Evolutionary conservation across 768 basidiomycete genomes (phyloP), one percentile per base, ranked within the genome.

Genomic region (Dioszegia aurantiaca): DNA sequence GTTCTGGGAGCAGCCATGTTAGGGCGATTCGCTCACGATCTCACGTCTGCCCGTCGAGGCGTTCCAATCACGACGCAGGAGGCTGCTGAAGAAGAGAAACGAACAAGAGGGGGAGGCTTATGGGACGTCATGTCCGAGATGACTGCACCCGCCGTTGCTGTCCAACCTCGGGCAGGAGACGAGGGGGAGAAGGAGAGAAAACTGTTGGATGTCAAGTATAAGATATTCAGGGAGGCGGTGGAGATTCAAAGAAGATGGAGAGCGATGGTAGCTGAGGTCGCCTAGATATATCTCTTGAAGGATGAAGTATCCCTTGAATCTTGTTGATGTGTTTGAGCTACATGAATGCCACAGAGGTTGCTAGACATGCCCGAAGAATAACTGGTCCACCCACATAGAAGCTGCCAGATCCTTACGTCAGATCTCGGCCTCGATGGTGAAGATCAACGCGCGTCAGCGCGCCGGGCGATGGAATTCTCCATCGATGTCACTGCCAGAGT

Each of bases 61-160:
- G 74, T 76, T 44, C 70, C 79, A 52, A 79, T 80, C 59, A 49
- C 56, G 5, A 66, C 65, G 8, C 80, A 81, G 56, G 57, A 64
- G 16, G 68, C 76, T 19, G 79, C 77, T 6, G 75, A 75, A 52
- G 53, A 77, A 56, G 67, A 73, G 48, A 65, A 79, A 66, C 60
- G 79, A 43, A 80, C 81, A 53, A 82, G 85, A 60, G 84, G 84
- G 23, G 82, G 86, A 60, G 78, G 80, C 61, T 79, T 98, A 63
- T 99, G 95, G 94, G 80, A 85, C 44, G 88, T 93, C 67, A 98
- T 98, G 94, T 91, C 88, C 30, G 87, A 90, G 65, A 98, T 99
- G 95, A 94, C 92, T 6, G 87, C 89, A 31, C 79, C 85, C 0
- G 94, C 88, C 3, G 84, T 82, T 16, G 79, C 87, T 42, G 81